phyloP scores from a whole-genome alignment of 2,329 filamentous ascomycete species.

The Apiospora saccharicola region DNA sequence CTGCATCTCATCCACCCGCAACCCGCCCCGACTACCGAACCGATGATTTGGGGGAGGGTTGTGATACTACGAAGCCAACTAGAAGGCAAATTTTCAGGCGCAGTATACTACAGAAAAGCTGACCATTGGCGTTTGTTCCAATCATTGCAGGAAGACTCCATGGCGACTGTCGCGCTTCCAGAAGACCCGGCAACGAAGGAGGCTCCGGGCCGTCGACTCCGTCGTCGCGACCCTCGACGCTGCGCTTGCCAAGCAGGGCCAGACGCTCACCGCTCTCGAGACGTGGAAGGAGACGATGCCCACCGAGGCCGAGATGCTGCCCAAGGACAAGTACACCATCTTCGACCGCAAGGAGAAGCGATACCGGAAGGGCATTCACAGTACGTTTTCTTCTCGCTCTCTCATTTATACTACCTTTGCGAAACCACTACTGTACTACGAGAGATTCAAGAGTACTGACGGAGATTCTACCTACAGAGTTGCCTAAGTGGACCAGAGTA shows the following conservation, averaged over 20 bases:
- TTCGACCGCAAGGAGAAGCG: constrained; percentile 96
- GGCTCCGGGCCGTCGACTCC: constrained; percentile 83
- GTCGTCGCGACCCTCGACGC: constrained; percentile 85
- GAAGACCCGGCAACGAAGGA: constrained; percentile 85
- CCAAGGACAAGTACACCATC: constrained; percentile 96
- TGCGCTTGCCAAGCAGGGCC: constrained; percentile 77
- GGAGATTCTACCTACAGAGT: constrained; percentile 57
- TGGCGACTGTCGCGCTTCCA: constrained; percentile 94
- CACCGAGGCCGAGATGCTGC: constrained; percentile 91
- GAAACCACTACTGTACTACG: not conserved
- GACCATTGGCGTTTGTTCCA: not conserved
- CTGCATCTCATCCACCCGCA: not conserved
- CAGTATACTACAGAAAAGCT: not conserved
- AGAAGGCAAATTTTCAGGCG: not conserved
- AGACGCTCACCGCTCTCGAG: constrained; percentile 79
- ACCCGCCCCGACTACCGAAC: not conserved
- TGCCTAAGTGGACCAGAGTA: constrained; percentile 94
- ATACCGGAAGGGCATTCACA: constrained; percentile 97
- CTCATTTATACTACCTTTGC: not conserved
- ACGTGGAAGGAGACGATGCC: constrained; percentile 97
- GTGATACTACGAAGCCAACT: not conserved
- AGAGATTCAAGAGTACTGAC: not conserved
- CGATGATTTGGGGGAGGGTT: not conserved
- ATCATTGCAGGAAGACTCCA: constrained; percentile 81
- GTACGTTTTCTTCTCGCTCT: constrained; percentile 61